A percentile compares a stretch with the other conserved stretches of the same genome.
These are phyloP conservation scores for Annulohypoxylon maeteangense DNA, from an alignment of 495 filamentous ascomycete genomes.

Conservation along the genomic window DNA sequence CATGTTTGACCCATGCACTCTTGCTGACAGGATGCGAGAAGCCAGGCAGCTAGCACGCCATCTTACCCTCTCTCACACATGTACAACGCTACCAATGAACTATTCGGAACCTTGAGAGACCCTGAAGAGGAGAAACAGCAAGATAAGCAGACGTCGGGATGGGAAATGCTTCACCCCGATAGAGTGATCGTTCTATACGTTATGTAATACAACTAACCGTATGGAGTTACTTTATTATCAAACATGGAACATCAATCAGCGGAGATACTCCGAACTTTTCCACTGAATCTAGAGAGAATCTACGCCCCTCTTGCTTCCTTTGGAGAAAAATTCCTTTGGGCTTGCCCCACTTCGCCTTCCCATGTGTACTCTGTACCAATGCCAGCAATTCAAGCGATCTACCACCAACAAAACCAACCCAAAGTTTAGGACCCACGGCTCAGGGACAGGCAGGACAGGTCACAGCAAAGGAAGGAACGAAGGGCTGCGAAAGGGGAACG, in stretches of 20 bases:
- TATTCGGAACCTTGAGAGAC: conserved; percentile 9
- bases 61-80: conserved; percentile 21
- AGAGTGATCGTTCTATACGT: conserved; percentile 9
- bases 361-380: not conserved
- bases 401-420: conserved; percentile 7
- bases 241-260: conserved; percentile 20
- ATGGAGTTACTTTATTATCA: conserved; percentile 41
- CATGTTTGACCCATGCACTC: conserved; percentile 5
- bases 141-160: conserved; percentile 9
- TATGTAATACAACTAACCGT: conserved; percentile 26
- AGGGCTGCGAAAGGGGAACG: not conserved
- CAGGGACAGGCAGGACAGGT: conserved; percentile 26
- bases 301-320: conserved; percentile 26
- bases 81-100: conserved; percentile 10
- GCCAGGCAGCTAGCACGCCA: conserved; percentile 13
- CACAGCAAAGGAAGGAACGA: not conserved
- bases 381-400: not conserved
- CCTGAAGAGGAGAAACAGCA: not conserved
- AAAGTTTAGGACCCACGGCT: conserved; percentile 8
- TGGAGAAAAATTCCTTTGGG: conserved; percentile 33
- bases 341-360: conserved; percentile 22
- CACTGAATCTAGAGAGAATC: not conserved
- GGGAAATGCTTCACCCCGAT: conserved; percentile 21
- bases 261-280: conserved; percentile 39
- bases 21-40: conserved; percentile 31